Conservation (phyloP, 2,329 filamentous ascomycete genomes). For the Exophiala bonariae region DNA sequence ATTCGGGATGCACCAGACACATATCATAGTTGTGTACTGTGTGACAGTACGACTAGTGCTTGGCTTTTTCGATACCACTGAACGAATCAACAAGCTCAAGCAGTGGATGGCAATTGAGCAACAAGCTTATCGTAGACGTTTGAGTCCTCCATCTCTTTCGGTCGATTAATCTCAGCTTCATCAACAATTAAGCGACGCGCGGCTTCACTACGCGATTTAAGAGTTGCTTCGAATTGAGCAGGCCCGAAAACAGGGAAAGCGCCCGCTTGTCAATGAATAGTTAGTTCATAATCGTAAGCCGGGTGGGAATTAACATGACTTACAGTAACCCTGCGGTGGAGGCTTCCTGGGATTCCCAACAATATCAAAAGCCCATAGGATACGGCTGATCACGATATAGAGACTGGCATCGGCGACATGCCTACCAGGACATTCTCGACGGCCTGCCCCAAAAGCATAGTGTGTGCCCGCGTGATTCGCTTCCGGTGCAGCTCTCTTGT, state of each 20-base stretch:
- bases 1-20: too few relatives aligned
- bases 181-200: not conserved
- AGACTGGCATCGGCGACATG: constrained; percentile 37
- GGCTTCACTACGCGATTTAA: constrained; percentile 6
- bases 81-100: not conserved
- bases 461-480: constrained; percentile 36
- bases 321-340: constrained; percentile 9
- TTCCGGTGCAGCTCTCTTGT: constrained; percentile 36
- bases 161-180: constrained; percentile 6
- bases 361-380: constrained; percentile 46
- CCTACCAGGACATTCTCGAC: constrained; percentile 36
- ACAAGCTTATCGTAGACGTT: constrained; percentile 10
- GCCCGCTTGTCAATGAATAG: constrained; percentile 1
- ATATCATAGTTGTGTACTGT: too few relatives aligned
- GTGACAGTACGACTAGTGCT: too few relatives aligned
- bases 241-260: constrained; percentile 9
- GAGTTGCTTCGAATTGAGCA: constrained; percentile 8
- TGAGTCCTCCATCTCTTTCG: constrained; percentile 11
- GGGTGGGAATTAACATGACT: not conserved
- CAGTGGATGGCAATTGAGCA: not conserved
- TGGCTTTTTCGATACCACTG: not conserved
- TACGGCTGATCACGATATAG: constrained; percentile 57
- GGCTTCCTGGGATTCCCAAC: constrained; percentile 1
- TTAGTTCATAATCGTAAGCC: not conserved
- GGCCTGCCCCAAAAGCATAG: constrained; percentile 57